Evolutionary conservation across 306 rosid genomes (phyloP).

Genomic region (Comarum palustre): DNA sequence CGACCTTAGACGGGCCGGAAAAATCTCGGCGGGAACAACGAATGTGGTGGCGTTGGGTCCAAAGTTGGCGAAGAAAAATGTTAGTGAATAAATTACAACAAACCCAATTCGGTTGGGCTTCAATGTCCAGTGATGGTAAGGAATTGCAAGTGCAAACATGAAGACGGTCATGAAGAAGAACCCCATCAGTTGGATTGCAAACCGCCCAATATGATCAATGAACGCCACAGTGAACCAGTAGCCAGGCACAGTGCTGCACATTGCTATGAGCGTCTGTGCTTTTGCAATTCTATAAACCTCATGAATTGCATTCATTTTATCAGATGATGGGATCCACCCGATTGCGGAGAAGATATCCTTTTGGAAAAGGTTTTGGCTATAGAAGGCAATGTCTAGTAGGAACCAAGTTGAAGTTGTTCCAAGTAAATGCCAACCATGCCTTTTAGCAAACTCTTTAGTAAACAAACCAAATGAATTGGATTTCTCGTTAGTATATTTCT

Average conservation of each 20-base stretch:
- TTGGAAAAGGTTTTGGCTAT: slow-evolving; percentile 87
- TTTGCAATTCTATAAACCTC: slow-evolving; percentile 67
- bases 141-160: slow-evolving; percentile 86
- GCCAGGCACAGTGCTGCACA: slow-evolving; percentile 86
- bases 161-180: slow-evolving; percentile 91
- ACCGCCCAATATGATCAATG: slow-evolving; percentile 69
- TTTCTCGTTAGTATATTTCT: background rate
- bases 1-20: slow-evolving; percentile 83
- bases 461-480: slow-evolving; percentile 57
- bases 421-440: slow-evolving; percentile 70
- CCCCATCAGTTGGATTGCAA: slow-evolving; percentile 76
- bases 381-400: slow-evolving; percentile 78
- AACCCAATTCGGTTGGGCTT: slow-evolving; percentile 54
- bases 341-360: slow-evolving; percentile 74
- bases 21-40: slow-evolving; percentile 83
- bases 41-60: slow-evolving; percentile 93
- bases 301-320: slow-evolving; percentile 63
- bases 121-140: slow-evolving; percentile 75
- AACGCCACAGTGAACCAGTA: slow-evolving; percentile 78
- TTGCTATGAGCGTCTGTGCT: slow-evolving; percentile 81
- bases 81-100: slow-evolving; percentile 59
- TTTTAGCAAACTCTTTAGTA: slow-evolving; percentile 43
- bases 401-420: slow-evolving; percentile 83
- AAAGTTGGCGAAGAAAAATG: slow-evolving; percentile 85
- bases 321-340: slow-evolving; percentile 70